Evolutionary conservation across 1,139 yeast species (phyloP).

Genomic region (Casaregolazyma lundiana): DNA sequence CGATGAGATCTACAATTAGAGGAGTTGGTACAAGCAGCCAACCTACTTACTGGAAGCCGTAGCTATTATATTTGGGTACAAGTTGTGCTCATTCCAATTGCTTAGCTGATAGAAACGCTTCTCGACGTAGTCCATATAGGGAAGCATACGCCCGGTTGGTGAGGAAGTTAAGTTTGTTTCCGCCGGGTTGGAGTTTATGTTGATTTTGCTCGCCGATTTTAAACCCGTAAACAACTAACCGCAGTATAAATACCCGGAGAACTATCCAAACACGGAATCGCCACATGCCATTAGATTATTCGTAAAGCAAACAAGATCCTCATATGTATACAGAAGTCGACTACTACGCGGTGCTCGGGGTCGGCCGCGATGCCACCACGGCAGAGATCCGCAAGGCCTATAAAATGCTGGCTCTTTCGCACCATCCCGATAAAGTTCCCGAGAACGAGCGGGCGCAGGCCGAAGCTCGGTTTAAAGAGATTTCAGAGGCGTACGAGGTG

Average conservation of each 20-base stretch:
- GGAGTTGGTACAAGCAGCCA: conserved; percentile 1
- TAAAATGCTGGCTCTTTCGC: conserved; percentile 62
- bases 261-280: background rate
- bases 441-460: conserved; percentile 60
- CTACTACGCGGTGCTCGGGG: conserved; percentile 66
- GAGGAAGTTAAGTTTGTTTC: background rate
- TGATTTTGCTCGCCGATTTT: background rate
- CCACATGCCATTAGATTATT: no score
- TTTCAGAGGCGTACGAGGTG: conserved; percentile 73
- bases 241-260: no score
- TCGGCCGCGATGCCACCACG: conserved; percentile 55
- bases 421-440: conserved; percentile 78
- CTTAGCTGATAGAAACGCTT: conserved; percentile 64
- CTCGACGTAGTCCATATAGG: conserved; percentile 81
- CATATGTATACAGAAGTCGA: conserved; percentile 27
- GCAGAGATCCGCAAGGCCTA: conserved; percentile 73
- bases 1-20: conserved; percentile 44
- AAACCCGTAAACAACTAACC: background rate
- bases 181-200: background rate
- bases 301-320: no score
- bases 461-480: conserved; percentile 68
- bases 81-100: conserved; percentile 73
- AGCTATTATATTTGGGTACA: conserved; percentile 67
- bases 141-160: conserved; percentile 48
- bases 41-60: conserved; percentile 50